Evolutionary conservation across 2,329 filamentous ascomycete genomes (phyloP).

Genomic region (Fusarium protoensiforme): DNA sequence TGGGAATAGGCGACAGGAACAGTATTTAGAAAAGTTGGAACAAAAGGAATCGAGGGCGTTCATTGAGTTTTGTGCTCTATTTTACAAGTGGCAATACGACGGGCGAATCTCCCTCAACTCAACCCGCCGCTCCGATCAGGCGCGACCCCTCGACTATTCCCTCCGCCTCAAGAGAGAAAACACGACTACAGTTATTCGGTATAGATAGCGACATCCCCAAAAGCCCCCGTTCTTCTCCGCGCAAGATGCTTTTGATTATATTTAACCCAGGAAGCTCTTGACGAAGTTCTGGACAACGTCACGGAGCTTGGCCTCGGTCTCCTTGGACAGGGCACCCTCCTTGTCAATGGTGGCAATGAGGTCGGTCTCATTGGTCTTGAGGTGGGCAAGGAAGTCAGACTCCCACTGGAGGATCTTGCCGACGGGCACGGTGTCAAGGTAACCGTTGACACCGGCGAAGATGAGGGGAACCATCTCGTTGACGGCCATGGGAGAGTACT

Average conservation of each 20-base stretch:
- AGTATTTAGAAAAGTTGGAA: constrained; percentile 44
- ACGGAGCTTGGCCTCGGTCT: constrained; percentile 84
- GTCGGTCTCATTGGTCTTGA: constrained; percentile 90
- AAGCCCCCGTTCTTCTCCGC: constrained; percentile 46
- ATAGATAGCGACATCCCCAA: constrained; percentile 59
- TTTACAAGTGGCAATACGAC: constrained; percentile 70
- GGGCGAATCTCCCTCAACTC: constrained; percentile 57
- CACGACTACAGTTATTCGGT: constrained; percentile 56
- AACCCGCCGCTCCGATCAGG: constrained; percentile 58
- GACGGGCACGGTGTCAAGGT: constrained; percentile 89
- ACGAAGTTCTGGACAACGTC: constrained; percentile 83
- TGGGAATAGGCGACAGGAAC: neutral
- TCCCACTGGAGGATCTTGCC: constrained; percentile 94
- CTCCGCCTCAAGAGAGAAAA: constrained; percentile 60
- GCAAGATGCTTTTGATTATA: constrained; percentile 44
- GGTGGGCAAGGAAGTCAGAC: constrained; percentile 90
- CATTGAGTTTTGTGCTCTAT: constrained; percentile 71
- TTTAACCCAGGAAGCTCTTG: constrained; percentile 85
- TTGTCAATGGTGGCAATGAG: constrained; percentile 89
- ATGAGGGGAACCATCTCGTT: constrained; percentile 99
- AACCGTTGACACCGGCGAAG: constrained; percentile 98
- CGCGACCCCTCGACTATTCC: constrained; percentile 58
- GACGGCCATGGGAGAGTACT: constrained; percentile 98
- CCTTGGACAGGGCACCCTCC: constrained; percentile 97
- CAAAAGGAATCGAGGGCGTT: constrained; percentile 71